These are phyloP conservation scores for Calonectria naviculata DNA, from an alignment of 2,329 filamentous ascomycete species.

Conservation along the genomic window DNA sequence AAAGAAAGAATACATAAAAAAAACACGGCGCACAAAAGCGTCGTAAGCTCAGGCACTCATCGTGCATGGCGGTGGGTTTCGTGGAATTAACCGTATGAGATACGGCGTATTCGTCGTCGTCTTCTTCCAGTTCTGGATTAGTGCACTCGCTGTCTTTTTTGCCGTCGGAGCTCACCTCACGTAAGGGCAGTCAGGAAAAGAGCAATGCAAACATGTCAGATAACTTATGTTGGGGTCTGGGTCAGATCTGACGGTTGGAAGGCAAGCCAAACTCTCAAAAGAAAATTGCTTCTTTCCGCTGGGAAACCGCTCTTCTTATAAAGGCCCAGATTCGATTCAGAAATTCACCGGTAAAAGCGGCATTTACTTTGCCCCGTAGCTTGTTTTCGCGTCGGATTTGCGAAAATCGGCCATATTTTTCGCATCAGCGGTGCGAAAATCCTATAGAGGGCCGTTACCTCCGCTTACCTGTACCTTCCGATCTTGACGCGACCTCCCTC, in stretches of 20 bases:
- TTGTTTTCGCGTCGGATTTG: conserved; percentile 23
- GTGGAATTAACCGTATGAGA: conserved; percentile 4
- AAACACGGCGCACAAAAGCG: conserved; percentile 10
- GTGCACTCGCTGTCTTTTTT: conserved; percentile 19
- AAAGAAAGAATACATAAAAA: not conserved
- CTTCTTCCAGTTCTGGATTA: conserved; percentile 20
- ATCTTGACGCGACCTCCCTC: conserved; percentile 19
- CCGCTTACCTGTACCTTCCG: conserved; percentile 20
- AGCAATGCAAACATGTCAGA: not conserved
- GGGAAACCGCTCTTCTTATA: not conserved
- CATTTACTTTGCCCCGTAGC: conserved; percentile 13
- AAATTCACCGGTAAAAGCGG: conserved; percentile 15
- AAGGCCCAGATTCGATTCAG: not conserved
- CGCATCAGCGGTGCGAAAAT: conserved; percentile 23
- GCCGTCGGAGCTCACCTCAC: conserved; percentile 11
- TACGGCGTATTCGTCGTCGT: conserved; percentile 20
- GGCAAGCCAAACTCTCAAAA: not conserved
- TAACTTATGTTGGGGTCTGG: not conserved
- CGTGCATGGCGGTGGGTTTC: conserved; percentile 8
- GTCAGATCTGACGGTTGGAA: conserved; percentile 6
- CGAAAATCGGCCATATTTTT: conserved; percentile 26
- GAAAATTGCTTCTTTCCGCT: not conserved
- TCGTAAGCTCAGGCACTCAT: conserved; percentile 19
- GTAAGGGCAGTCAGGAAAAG: conserved; percentile 9
- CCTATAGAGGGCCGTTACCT: conserved; percentile 23